phyloP scores from a whole-genome alignment of 176 grass and related monocot species.

The Dendrocalamus sinicus region DNA sequence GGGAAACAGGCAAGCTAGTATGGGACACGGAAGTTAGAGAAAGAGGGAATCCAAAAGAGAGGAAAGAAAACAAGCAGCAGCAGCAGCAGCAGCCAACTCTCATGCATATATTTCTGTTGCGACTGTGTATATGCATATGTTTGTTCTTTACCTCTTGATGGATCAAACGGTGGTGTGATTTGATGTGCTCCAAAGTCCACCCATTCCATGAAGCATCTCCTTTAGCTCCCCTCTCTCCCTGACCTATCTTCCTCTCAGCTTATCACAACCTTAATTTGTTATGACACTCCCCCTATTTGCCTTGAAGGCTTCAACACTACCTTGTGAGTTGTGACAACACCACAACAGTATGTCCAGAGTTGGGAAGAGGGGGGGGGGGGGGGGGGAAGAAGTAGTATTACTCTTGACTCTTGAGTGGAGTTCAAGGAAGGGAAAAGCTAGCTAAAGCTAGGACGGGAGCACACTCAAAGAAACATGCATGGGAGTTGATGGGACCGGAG shows the following conservation, averaged over 20 bases:
- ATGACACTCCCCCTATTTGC: background rate
- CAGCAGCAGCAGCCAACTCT: background rate
- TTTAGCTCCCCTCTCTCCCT: too few species aligned
- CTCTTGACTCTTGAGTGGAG: constrained; percentile 72
- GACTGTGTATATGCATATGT: background rate
- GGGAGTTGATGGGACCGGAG: constrained; percentile 48
- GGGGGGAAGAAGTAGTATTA: background rate
- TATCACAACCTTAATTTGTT: background rate
- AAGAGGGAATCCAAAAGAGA: background rate
- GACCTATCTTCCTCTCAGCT: background rate
- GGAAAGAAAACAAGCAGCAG: constrained; percentile 20
- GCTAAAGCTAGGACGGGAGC: background rate
- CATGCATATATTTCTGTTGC: background rate
- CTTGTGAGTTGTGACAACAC: background rate
- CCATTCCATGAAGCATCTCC: background rate
- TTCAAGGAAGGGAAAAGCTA: constrained; percentile 65
- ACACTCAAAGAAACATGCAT: constrained; percentile 54
- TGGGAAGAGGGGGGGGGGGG: constrained; percentile 4
- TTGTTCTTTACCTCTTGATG: constrained; percentile 38
- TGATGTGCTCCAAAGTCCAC: constrained; percentile 58
- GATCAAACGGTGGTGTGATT: constrained; percentile 54
- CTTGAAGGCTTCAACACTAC: background rate
- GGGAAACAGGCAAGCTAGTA: constrained; percentile 1
- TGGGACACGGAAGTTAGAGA: background rate
- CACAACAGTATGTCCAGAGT: background rate